Evolutionary conservation across 208 protist genomes (phyloP).

Genomic region (Trypanosoma mega): DNA sequence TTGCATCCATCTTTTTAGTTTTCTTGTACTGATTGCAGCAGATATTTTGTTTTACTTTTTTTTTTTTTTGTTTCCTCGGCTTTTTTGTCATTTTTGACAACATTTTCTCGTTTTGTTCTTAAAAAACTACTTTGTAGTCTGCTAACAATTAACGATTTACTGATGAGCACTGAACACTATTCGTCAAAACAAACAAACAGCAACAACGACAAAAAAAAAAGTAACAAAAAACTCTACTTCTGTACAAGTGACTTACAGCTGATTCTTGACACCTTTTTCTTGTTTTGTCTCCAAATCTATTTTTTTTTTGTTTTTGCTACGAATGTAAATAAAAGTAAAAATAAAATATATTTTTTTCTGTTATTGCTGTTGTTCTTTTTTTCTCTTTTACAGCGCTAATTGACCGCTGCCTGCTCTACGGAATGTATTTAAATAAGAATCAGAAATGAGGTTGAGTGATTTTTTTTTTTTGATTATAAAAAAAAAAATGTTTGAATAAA

Average conservation of each 20-base stretch:
- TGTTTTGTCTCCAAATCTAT: too few species aligned
- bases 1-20: too few species aligned
- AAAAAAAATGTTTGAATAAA: conserved; percentile 26
- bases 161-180: conserved; percentile 2
- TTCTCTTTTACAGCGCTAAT: too few species aligned
- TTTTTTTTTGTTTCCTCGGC: too few species aligned
- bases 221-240: conserved; percentile 9
- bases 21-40: too few species aligned
- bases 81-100: too few species aligned
- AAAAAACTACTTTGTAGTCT: neutral
- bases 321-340: conserved; percentile 6
- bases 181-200: conserved; percentile 13
- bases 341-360: conserved; percentile 2
- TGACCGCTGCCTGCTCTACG: too few species aligned
- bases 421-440: too few species aligned
- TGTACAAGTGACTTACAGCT: too few species aligned
- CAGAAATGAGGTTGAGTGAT: too few species aligned
- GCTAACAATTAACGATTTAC: neutral
- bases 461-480: conserved; percentile 15
- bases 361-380: neutral
- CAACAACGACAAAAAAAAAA: conserved; percentile 3
- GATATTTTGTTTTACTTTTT: conserved; percentile 6
- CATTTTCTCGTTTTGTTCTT: too few species aligned
- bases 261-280: too few species aligned
- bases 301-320: neutral